A percentile compares a stretch with the other conserved stretches of the same genome.
Conservation (phyloP, 1,139 yeast genomes). For the Pichia cactophila region DNA sequence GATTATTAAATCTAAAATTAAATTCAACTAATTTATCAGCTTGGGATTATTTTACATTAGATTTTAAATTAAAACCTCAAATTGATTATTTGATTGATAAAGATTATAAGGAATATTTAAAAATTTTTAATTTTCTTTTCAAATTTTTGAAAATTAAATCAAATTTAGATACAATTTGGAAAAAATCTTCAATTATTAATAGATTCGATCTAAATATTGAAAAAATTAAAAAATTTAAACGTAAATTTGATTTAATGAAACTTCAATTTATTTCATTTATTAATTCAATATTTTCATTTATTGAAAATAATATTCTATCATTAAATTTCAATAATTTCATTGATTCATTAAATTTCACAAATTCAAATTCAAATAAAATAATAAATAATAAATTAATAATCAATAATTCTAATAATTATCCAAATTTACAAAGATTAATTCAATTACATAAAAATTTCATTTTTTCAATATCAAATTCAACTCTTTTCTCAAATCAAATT, state of each 20-base stretch:
- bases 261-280: constrained; percentile 41
- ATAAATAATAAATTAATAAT: background rate
- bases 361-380: background rate
- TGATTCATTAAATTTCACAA: constrained; percentile 17
- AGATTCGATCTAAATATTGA: constrained; percentile 30
- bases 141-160: constrained; percentile 56
- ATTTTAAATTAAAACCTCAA: constrained; percentile 62
- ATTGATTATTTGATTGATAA: constrained; percentile 37
- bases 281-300: constrained; percentile 35
- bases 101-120: constrained; percentile 55
- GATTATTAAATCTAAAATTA: constrained; percentile 56
- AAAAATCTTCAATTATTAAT: constrained; percentile 2
- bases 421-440: constrained; percentile 30
- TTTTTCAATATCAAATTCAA: constrained; percentile 21
- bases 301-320: constrained; percentile 44
- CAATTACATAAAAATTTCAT: constrained; percentile 30
- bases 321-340: constrained; percentile 26
- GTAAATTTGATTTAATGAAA: constrained; percentile 38
- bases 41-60: constrained; percentile 92
- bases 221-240: constrained; percentile 23
- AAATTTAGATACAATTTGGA: constrained; percentile 45
- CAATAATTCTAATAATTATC: constrained; percentile 5
- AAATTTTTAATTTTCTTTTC: constrained; percentile 84
- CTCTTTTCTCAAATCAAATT: constrained; percentile 9
- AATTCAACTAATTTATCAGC: constrained; percentile 50